phyloP scores from a whole-genome alignment of 106 monocot genomes.

The Dendrobium huoshanense region DNA sequence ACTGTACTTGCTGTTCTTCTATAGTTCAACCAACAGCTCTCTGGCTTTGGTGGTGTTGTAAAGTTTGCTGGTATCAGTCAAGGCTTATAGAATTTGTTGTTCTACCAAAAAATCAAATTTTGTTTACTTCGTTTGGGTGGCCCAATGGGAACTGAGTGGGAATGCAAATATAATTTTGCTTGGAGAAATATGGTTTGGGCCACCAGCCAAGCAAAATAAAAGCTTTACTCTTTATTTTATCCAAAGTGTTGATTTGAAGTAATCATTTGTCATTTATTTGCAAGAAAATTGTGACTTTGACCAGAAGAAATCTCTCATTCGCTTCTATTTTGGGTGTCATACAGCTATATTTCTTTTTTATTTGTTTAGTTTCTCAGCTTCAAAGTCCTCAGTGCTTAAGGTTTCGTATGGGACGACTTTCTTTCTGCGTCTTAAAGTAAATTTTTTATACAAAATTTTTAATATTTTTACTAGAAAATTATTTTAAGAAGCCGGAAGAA shows the following conservation, averaged over 20 bases:
- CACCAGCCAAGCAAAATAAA: too few relatives aligned
- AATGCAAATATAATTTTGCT: not conserved
- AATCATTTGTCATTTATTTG: not conserved
- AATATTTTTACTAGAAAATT: too few relatives aligned
- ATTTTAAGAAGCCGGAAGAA: too few relatives aligned
- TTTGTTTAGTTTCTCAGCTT: too few relatives aligned
- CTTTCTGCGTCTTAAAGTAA: too few relatives aligned
- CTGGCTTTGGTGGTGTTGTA: not conserved
- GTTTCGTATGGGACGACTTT: too few relatives aligned
- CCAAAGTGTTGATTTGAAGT: not conserved
- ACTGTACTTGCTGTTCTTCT: not conserved
- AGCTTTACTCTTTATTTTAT: too few relatives aligned
- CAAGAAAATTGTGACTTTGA: not conserved
- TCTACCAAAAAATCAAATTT: not conserved
- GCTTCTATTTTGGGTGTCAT: too few relatives aligned
- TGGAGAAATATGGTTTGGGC: too few relatives aligned
- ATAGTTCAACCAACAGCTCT: not conserved
- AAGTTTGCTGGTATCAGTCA: not conserved
- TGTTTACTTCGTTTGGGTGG: not conserved
- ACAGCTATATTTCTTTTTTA: too few relatives aligned
- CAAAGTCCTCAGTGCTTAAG: too few relatives aligned
- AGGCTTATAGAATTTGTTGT: not conserved
- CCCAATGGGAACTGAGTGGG: not conserved
- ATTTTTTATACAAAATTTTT: too few relatives aligned
- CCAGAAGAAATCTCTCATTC: not conserved